phyloP scores from a whole-genome alignment of 148 eudicot genomes.

The Nepenthes mirabilis region DNA sequence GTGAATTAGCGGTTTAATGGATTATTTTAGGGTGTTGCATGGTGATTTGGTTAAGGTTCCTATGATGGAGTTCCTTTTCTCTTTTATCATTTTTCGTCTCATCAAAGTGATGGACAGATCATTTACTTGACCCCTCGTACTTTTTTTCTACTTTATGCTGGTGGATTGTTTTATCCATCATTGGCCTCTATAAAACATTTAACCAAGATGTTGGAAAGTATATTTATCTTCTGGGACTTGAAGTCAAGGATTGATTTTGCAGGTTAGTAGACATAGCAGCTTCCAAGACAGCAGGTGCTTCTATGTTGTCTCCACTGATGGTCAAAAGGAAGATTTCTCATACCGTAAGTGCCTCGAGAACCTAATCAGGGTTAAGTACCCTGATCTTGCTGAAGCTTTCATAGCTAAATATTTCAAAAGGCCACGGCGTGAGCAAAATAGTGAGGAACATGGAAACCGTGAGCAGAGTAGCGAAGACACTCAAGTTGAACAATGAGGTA shows the following conservation, averaged over 20 bases:
- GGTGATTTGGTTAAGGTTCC: no score
- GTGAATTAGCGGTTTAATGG: no score
- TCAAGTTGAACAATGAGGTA: no score
- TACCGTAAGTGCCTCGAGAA: slow-evolving; percentile 69
- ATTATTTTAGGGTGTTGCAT: no score
- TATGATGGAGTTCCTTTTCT: no score
- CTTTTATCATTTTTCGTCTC: no score
- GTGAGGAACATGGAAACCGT: slow-evolving; percentile 9
- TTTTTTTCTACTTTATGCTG: no score
- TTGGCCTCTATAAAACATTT: not conserved
- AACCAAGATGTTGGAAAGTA: not conserved
- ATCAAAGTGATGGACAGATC: no score
- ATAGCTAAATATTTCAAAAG: slow-evolving; percentile 46
- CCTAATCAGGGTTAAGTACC: slow-evolving; percentile 43
- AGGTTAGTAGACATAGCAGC: slow-evolving; percentile 56
- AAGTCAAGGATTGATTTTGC: slow-evolving; percentile 7
- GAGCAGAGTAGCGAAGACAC: slow-evolving; percentile 2
- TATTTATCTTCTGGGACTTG: not conserved
- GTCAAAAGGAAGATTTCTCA: slow-evolving; percentile 65
- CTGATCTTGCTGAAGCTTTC: slow-evolving; percentile 55
- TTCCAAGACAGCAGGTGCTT: slow-evolving; percentile 80
- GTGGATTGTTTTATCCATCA: not conserved
- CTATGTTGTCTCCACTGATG: slow-evolving; percentile 58
- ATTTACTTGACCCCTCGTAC: no score
- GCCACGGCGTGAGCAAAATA: slow-evolving; percentile 12